Evolutionary conservation across 345 rosid genomes (phyloP).

Genomic region (Reutealis trisperma): DNA sequence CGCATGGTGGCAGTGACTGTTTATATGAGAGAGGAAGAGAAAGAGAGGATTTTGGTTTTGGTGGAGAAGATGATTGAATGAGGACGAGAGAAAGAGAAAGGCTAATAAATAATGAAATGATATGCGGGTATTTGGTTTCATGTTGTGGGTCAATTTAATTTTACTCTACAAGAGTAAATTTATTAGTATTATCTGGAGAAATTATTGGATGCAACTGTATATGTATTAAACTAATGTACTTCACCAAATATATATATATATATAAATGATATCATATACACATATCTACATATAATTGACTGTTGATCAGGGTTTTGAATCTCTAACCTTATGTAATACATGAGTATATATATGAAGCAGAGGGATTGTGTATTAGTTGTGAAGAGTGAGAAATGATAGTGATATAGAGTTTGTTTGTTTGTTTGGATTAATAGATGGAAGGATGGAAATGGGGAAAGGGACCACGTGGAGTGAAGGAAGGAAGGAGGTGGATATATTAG

Average conservation of each 20-base stretch:
- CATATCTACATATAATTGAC: too few relatives aligned
- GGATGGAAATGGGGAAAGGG: conserved; percentile 12
- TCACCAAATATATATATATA: too few relatives aligned
- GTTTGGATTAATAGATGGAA: conserved; percentile 6
- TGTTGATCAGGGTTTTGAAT: too few relatives aligned
- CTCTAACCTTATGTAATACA: too few relatives aligned
- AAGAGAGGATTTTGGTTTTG: conserved; percentile 27
- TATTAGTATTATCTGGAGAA: too few relatives aligned
- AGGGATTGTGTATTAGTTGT: too few relatives aligned
- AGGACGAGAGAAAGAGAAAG: conserved; percentile 15
- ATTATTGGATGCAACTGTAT: too few relatives aligned
- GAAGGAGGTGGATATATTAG: neutral
- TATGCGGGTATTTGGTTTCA: neutral
- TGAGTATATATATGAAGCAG: too few relatives aligned
- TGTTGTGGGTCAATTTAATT: neutral
- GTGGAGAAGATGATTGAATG: conserved; percentile 32
- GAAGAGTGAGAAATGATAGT: too few relatives aligned
- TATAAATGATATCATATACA: too few relatives aligned
- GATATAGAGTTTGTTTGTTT: neutral
- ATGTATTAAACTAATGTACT: too few relatives aligned
- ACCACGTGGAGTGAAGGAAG: conserved; percentile 22
- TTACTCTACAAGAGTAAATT: too few relatives aligned
- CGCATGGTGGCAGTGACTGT: conserved; percentile 41
- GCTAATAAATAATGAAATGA: neutral
- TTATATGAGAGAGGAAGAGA: conserved; percentile 20